Conservation (phyloP, 78 protist genomes). For the Goniomonas avonlea region DNA sequence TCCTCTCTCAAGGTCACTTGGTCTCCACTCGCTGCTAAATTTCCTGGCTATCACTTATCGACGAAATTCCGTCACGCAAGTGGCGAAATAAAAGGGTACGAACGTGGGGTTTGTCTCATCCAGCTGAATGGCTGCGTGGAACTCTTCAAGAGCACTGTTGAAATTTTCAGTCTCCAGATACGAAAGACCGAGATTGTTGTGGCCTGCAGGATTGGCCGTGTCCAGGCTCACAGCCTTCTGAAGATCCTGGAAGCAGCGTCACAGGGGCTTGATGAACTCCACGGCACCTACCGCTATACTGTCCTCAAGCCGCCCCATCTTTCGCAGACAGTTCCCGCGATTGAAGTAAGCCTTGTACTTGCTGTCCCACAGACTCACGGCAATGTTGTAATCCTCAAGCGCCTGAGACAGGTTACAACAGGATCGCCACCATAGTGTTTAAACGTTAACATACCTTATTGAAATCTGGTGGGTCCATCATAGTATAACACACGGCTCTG, state of each 20-base stretch:
- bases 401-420: background rate
- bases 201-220: background rate
- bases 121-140: constrained; percentile 7
- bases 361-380: constrained; percentile 1
- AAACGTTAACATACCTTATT: too few relatives aligned
- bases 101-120: background rate
- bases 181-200: constrained; percentile 10
- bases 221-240: constrained; percentile 7
- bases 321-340: constrained; percentile 21
- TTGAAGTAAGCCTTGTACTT: constrained; percentile 4
- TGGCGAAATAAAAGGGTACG: background rate
- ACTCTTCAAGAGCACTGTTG: background rate
- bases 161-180: background rate
- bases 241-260: background rate
- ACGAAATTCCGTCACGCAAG: too few relatives aligned
- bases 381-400: constrained; percentile 2
- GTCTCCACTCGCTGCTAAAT: too few relatives aligned
- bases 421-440: too few relatives aligned
- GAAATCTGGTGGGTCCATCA: constrained; percentile 1
- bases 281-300: background rate
- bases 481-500: background rate
- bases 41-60: too few relatives aligned
- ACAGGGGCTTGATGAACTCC: background rate
- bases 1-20: too few relatives aligned
- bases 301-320: constrained; percentile 1